phyloP scores from a whole-genome alignment of 225 moss, liverwort and hornwort species.

The Sphagnum tenellum region DNA sequence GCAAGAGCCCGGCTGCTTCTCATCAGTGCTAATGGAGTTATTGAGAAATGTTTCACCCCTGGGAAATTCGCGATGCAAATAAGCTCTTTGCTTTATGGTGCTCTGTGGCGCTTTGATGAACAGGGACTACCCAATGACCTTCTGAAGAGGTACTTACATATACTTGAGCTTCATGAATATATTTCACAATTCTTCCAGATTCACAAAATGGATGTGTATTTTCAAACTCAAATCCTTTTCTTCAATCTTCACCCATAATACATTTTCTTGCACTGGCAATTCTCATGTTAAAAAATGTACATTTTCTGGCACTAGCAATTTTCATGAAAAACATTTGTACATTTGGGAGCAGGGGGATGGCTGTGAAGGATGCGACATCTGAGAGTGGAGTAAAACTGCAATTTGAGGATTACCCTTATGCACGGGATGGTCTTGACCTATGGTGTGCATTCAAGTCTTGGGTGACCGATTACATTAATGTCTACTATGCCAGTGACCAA shows the following conservation, averaged over 20 bases:
- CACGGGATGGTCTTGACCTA: conserved; percentile 44
- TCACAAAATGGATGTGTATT: too few species aligned
- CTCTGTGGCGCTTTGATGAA: conserved; percentile 6
- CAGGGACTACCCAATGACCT: conserved; percentile 3
- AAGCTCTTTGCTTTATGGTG: background rate
- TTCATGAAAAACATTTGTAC: too few species aligned
- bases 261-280: too few species aligned
- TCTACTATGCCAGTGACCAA: conserved; percentile 14
- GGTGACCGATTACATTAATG: conserved; percentile 34
- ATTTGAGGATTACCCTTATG: conserved; percentile 65
- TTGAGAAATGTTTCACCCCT: conserved; percentile 5
- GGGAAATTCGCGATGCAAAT: background rate
- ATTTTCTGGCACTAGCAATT: too few species aligned
- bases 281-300: too few species aligned
- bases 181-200: too few species aligned
- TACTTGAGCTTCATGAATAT: too few species aligned
- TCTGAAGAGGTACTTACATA: conserved; percentile 3
- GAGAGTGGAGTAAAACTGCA: conserved; percentile 43
- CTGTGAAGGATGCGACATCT: conserved; percentile 20
- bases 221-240: too few species aligned
- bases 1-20: conserved; percentile 1
- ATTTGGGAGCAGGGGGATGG: conserved; percentile 47
- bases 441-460: conserved; percentile 26
- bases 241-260: too few species aligned
- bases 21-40: conserved; percentile 1